phyloP scores from a whole-genome alignment of 495 filamentous ascomycete genomes.

The Sporormia fimetaria region DNA sequence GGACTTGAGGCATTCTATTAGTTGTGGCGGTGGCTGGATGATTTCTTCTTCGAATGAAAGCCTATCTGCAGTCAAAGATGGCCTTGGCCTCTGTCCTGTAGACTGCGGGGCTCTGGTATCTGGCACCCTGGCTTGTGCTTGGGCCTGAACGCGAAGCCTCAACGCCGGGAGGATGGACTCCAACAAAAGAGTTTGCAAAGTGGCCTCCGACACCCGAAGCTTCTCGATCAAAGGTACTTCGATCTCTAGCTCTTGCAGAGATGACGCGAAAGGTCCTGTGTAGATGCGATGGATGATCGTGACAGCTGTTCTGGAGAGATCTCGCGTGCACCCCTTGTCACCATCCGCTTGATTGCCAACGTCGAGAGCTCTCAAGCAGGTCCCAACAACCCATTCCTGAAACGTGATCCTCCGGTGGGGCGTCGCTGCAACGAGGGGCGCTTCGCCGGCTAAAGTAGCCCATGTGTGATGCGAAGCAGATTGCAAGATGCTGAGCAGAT shows the following conservation, averaged over 20 bases:
- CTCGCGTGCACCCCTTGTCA: constrained; percentile 25
- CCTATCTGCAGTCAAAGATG: constrained; percentile 15
- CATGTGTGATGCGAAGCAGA: constrained; percentile 51
- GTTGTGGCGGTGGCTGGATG: constrained; percentile 50
- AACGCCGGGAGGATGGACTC: constrained; percentile 22
- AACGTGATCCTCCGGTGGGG: constrained; percentile 35
- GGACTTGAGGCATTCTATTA: constrained; percentile 71
- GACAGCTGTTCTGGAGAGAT: constrained; percentile 59
- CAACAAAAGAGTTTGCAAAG: constrained; percentile 22
- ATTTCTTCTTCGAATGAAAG: constrained; percentile 5
- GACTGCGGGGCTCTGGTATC: background rate
- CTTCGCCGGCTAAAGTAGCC: constrained; percentile 43
- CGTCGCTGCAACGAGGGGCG: constrained; percentile 30
- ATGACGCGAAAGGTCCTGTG: constrained; percentile 54
- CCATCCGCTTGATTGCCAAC: background rate
- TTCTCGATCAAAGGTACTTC: constrained; percentile 62
- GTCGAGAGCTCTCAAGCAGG: constrained; percentile 28
- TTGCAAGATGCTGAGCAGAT: constrained; percentile 57
- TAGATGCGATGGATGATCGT: constrained; percentile 65
- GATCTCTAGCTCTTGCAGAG: constrained; percentile 56
- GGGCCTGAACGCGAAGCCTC: constrained; percentile 15
- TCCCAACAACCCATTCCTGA: constrained; percentile 51
- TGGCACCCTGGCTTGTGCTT: background rate
- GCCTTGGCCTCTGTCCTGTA: constrained; percentile 6
- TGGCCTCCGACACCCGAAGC: constrained; percentile 49